A percentile compares a stretch with the other conserved stretches of the same genome.
Conservation (phyloP, 2,329 filamentous ascomycete species). For the Talaromyces sp. region DNA sequence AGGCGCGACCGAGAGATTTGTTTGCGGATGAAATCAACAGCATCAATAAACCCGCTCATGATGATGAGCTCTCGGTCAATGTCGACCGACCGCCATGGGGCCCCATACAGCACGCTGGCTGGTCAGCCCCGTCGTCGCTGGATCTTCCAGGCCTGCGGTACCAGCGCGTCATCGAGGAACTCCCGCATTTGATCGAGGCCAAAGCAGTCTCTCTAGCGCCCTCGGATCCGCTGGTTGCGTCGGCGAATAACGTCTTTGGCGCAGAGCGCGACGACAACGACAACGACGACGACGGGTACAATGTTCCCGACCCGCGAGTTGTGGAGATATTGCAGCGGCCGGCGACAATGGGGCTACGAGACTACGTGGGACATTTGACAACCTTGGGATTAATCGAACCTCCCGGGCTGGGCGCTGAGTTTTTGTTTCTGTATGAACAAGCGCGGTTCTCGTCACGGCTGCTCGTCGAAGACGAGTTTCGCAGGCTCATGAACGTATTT, state of each 20-base stretch:
- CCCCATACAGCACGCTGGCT: constrained; percentile 77
- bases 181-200: constrained; percentile 86
- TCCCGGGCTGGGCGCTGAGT: constrained; percentile 48
- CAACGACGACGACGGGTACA: constrained; percentile 9
- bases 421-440: constrained; percentile 72
- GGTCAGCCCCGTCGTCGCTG: constrained; percentile 71
- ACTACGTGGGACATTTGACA: constrained; percentile 70
- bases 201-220: constrained; percentile 84
- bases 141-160: constrained; percentile 82
- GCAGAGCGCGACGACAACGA: neutral
- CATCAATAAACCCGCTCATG: constrained; percentile 17
- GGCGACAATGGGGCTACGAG: constrained; percentile 66
- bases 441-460: constrained; percentile 73
- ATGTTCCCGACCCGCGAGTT: constrained; percentile 59
- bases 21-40: constrained; percentile 29
- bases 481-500: constrained; percentile 76
- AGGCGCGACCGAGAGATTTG: constrained; percentile 63
- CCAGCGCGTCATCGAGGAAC: constrained; percentile 69
- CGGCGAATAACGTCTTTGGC: constrained; percentile 14
- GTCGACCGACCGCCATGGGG: constrained; percentile 64
- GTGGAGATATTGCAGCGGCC: constrained; percentile 67
- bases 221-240: constrained; percentile 41
- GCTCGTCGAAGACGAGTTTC: constrained; percentile 66
- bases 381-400: constrained; percentile 59
- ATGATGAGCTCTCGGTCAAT: constrained; percentile 27